Base-by-base conservation (phyloP, 129 eudicot species). In the Flaveria bidentis region DNA sequence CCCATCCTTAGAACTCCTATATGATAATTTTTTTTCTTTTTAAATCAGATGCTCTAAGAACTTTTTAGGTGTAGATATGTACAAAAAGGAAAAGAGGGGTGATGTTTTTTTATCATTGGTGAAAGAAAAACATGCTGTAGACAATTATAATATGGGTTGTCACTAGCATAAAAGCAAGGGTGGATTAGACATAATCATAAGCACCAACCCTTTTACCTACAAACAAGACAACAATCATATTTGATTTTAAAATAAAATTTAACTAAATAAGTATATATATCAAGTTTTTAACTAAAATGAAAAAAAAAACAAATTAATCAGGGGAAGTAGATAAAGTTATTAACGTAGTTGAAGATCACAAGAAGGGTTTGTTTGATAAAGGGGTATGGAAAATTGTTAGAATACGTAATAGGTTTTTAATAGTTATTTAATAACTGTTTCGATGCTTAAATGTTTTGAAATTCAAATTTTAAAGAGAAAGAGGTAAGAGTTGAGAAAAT, bases 31-130 rank as follows among this genome's bases (percentile, higher is more conserved):
- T 45, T 45, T 45, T 2, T 45, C 14, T 9, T 2, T 8, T 11
- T 45, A 8, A 9, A 2, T 2, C 13, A 2, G 47, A 14, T 45
- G 14, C 50, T 56, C 10, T 56, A 47, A 1, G 9, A 22, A 36
- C 41, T 9, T 51, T 49, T 51, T 13, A 15, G 28, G n/a, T 28
- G 67, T 61, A 26, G 67, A 25, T 53, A 56, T 2, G 47, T 22
- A 55, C 61, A 69, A 55, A 77, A 78, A 30, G 22, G 9, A 69
- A 69, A 55, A 7, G 39, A 42, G 18, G 14, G 45, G 12, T 44
- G 61, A 69, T 45, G 76, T 69, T 77, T 77, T 77, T 77, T 26
- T 69, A 67, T 53, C 81, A 56, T 77, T 26, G 81, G 62, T 45
- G 16, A 68, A 28, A 58, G 64, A n/a, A 39, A 76, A 39, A 49